Conservation (phyloP, 208 protist genomes). For the Trypanosoma congolense region DNA sequence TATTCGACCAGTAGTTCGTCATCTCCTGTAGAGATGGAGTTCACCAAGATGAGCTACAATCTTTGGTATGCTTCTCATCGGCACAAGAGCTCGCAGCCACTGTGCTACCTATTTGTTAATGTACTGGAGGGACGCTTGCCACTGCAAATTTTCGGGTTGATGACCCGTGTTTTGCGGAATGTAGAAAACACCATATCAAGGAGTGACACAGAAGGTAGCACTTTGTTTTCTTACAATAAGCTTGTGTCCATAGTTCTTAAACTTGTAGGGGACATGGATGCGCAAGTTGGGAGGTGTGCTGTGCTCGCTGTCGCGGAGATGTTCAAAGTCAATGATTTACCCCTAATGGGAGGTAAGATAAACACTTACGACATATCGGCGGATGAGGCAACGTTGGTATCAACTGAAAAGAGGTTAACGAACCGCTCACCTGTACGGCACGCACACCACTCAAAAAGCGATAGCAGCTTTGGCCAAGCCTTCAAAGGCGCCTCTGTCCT, state of each 20-base stretch:
- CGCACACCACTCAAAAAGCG: not conserved
- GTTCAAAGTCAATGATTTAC: slow-evolving; percentile 46
- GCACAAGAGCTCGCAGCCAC: slow-evolving; percentile 48
- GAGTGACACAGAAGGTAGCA: slow-evolving; percentile 42
- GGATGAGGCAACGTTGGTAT: slow-evolving; percentile 24
- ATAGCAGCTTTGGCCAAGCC: not conserved
- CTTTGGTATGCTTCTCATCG: slow-evolving; percentile 58
- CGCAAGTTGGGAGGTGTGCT: slow-evolving; percentile 33
- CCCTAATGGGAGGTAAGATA: slow-evolving; percentile 42
- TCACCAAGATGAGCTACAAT: slow-evolving; percentile 65
- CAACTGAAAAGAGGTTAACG: not conserved
- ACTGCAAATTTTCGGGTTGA: slow-evolving; percentile 34
- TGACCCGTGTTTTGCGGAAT: slow-evolving; percentile 27
- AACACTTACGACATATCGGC: slow-evolving; percentile 34
- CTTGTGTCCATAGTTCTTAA: slow-evolving; percentile 35
- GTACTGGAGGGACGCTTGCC: slow-evolving; percentile 52
- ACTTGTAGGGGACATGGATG: slow-evolving; percentile 49
- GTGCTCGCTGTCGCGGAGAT: slow-evolving; percentile 51
- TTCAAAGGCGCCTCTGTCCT: slow-evolving; percentile 45
- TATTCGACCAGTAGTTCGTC: slow-evolving; percentile 24
- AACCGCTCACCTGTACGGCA: not conserved
- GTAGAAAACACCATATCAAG: slow-evolving; percentile 26
- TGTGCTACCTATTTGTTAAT: slow-evolving; percentile 60
- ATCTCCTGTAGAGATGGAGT: slow-evolving; percentile 48
- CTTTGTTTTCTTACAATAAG: slow-evolving; percentile 43